A percentile compares a stretch with the other conserved stretches of the same genome.
These are phyloP conservation scores for Graphium sp. DNA, from an alignment of 2,329 filamentous ascomycete genomes.

Conservation along the genomic window DNA sequence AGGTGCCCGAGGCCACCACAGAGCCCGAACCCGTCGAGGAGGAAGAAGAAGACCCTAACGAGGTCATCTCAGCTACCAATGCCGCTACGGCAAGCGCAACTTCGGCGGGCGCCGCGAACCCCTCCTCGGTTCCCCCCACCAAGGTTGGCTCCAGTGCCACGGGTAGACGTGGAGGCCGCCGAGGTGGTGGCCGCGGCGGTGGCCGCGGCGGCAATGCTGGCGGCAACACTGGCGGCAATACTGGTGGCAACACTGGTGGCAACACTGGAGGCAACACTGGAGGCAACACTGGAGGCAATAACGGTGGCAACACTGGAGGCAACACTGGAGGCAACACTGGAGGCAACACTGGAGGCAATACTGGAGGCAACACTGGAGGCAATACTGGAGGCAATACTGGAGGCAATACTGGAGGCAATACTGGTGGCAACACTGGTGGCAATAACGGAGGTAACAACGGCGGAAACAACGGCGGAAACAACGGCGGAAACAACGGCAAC, in stretches of 20 bases:
- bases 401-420: slow-evolving; percentile 9
- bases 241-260: slow-evolving; percentile 8
- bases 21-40: no score
- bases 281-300: slow-evolving; percentile 4
- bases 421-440: slow-evolving; percentile 8
- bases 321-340: slow-evolving; percentile 8
- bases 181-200: no score
- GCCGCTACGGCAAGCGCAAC: no score
- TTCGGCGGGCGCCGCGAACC: no score
- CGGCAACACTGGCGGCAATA: slow-evolving; percentile 3
- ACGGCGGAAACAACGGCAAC: background rate
- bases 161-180: no score
- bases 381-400: background rate
- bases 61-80: no score
- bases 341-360: slow-evolving; percentile 9
- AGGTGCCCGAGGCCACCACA: no score
- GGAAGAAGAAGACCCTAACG: no score
- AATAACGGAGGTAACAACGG: slow-evolving; percentile 8
- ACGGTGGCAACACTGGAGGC: slow-evolving; percentile 10
- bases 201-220: slow-evolving; percentile 6
- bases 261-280: background rate
- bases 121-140: no score
- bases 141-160: no score
- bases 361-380: slow-evolving; percentile 8
- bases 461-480: slow-evolving; percentile 7